Percentiles rank a stretch among this genome's conserved stretches.
Conservation (phyloP, 2,329 filamentous ascomycete species). For the Calonectria honghensis region DNA sequence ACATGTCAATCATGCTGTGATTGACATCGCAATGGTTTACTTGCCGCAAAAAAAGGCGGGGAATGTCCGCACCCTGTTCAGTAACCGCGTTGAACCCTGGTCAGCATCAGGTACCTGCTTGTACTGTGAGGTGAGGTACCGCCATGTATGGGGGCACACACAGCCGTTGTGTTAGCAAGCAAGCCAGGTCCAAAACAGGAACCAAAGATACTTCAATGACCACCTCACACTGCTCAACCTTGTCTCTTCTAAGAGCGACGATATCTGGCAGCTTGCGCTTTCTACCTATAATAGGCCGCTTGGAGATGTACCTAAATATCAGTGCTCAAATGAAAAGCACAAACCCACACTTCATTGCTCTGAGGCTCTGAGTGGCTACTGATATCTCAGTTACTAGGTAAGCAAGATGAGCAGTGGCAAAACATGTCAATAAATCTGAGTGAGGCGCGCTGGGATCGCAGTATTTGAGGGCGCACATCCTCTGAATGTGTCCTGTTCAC, state of each 20-base stretch:
- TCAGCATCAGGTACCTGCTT: constrained; percentile 13
- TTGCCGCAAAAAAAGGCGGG: constrained; percentile 29
- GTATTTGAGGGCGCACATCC: not conserved
- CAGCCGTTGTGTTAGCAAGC: constrained; percentile 23
- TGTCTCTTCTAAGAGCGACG: not conserved
- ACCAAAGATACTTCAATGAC: constrained; percentile 8
- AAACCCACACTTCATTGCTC: not conserved
- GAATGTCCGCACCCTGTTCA: constrained; percentile 22
- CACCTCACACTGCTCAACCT: constrained; percentile 1
- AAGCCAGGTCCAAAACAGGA: constrained; percentile 26
- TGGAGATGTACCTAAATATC: not conserved
- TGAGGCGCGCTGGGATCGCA: not conserved
- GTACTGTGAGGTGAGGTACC: constrained; percentile 23
- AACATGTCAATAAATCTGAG: not conserved
- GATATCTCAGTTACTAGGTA: not conserved
- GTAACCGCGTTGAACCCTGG: constrained; percentile 12
- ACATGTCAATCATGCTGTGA: constrained; percentile 7
- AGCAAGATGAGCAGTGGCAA: not conserved
- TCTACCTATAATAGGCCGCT: not conserved
- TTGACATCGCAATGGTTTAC: not conserved
- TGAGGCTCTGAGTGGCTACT: not conserved
- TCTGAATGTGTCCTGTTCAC: not conserved
- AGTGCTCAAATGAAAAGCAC: not conserved
- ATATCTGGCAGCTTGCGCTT: not conserved
- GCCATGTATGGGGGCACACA: constrained; percentile 8